Evolutionary conservation across 1,284 basidiomycete species (phyloP).

Genomic region (Naganishia cerealis): DNA sequence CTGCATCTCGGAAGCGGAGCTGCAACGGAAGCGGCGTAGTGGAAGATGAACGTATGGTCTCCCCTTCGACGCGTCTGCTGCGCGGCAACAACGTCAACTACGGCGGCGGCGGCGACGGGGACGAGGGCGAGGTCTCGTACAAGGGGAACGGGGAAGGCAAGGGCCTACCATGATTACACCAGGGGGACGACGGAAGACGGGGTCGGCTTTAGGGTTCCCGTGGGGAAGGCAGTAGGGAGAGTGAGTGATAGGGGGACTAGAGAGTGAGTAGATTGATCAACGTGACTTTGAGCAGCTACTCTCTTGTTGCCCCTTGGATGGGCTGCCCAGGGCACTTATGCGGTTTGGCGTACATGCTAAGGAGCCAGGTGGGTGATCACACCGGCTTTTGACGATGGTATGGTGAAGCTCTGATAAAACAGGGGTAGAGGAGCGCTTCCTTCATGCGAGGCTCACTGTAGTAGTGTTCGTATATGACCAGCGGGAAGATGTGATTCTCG

Average conservation of each 20-base stretch:
- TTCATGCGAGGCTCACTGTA: too few species aligned
- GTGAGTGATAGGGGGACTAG: conserved; percentile 21
- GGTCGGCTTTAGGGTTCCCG: background rate
- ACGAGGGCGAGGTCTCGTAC: background rate
- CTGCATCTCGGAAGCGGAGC: background rate
- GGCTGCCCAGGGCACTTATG: background rate
- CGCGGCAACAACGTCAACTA: background rate
- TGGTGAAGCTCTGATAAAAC: too few species aligned
- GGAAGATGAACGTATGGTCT: background rate
- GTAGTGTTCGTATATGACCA: too few species aligned
- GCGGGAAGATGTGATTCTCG: too few species aligned
- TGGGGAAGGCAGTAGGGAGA: conserved; percentile 22
- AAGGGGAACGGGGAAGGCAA: background rate
- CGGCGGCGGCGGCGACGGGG: background rate
- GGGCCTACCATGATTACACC: conserved; percentile 30
- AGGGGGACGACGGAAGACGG: conserved; percentile 29
- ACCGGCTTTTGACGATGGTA: too few species aligned
- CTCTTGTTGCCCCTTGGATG: background rate
- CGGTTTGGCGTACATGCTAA: too few species aligned
- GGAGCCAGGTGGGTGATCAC: too few species aligned
- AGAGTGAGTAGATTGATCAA: conserved; percentile 16
- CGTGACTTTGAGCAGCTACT: background rate
- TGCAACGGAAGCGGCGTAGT: background rate
- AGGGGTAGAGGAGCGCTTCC: too few species aligned
- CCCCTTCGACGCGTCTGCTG: background rate